Percentiles rank a stretch among this genome's conserved stretches.
These are phyloP conservation scores for Capsicum pubescens DNA, from an alignment of 257 asterid genomes.

Conservation along the genomic window DNA sequence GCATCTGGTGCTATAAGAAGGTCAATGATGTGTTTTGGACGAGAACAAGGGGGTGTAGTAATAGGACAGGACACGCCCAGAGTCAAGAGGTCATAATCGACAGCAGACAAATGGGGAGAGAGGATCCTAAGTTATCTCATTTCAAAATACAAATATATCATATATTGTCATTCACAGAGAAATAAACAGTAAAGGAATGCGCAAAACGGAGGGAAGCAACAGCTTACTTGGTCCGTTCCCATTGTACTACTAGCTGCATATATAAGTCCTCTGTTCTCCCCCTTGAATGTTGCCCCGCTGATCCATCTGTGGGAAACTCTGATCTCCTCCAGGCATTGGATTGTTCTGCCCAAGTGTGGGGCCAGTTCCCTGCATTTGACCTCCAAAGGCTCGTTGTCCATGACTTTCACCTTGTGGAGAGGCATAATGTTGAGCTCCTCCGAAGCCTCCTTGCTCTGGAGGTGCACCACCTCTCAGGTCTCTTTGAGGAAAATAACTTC, in stretches of 20 bases:
- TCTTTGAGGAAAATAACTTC: slow-evolving; percentile 25
- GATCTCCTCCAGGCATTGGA: slow-evolving; percentile 11
- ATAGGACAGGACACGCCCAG: not conserved
- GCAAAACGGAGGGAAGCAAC: not conserved
- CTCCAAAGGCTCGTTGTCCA: not conserved
- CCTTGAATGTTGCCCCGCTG: slow-evolving; percentile 21
- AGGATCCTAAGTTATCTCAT: not conserved
- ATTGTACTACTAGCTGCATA: slow-evolving; percentile 1
- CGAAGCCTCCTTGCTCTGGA: slow-evolving; percentile 40
- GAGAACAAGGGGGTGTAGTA: too few species aligned
- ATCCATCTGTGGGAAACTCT: slow-evolving; percentile 9
- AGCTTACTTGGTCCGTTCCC: slow-evolving; percentile 22
- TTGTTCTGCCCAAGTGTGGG: slow-evolving; percentile 5
- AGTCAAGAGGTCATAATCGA: not conserved
- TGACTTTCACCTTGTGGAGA: slow-evolving; percentile 31
- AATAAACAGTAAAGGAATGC: not conserved
- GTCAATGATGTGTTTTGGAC: not conserved
- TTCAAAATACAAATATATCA: not conserved
- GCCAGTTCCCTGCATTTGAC: not conserved
- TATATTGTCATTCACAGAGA: not conserved
- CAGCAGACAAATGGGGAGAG: not conserved
- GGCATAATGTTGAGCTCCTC: slow-evolving; percentile 39
- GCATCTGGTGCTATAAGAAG: too few species aligned
- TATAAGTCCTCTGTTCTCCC: not conserved
- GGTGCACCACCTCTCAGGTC: slow-evolving; percentile 33